phyloP scores from a whole-genome alignment of 2,329 filamentous ascomycete species.

The Hypoxylon sp. region DNA sequence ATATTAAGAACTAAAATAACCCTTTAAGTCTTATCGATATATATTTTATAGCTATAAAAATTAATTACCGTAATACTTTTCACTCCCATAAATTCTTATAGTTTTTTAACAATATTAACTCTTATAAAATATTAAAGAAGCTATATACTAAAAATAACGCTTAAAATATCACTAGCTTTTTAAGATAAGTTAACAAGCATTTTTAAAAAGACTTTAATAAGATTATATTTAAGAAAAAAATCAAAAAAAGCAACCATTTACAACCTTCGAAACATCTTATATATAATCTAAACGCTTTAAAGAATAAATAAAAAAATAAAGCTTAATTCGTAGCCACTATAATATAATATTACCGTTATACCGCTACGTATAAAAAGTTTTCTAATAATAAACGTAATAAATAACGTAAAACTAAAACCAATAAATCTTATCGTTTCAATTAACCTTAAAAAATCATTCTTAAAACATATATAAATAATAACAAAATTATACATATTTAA shows the following conservation, averaged over 20 bases:
- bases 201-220: conserved; percentile 15
- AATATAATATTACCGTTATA: background rate
- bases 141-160: background rate
- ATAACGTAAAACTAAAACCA: no score
- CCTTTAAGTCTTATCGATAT: no score
- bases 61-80: conserved; percentile 13
- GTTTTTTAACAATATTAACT: conserved; percentile 1
- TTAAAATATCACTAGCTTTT: background rate
- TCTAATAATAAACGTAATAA: no score
- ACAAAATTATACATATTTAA: no score
- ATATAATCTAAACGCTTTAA: background rate
- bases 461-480: no score
- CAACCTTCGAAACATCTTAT: background rate
- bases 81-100: conserved; percentile 2
- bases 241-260: background rate
- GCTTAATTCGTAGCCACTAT: background rate
- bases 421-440: no score
- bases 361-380: no score
- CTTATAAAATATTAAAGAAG: background rate
- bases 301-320: background rate
- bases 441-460: no score
- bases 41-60: background rate
- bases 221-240: background rate
- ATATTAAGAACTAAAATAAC: background rate
- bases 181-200: conserved; percentile 10